Conservation (phyloP, 2,329 filamentous ascomycete species). For the Ceratocystis eucalypticola region DNA sequence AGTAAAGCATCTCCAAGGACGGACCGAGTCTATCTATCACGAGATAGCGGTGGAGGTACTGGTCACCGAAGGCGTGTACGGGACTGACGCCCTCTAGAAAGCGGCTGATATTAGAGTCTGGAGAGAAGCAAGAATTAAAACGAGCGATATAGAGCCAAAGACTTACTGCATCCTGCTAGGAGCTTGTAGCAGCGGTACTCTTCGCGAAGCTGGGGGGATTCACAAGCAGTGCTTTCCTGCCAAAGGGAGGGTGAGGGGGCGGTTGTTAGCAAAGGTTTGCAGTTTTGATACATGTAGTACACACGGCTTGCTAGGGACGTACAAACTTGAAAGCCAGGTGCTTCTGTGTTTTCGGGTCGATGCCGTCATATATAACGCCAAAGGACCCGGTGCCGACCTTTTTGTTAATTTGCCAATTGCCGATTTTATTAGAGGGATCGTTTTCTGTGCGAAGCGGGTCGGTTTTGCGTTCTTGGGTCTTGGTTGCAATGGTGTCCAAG, state of each 20-base stretch:
- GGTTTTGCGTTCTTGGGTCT: neutral
- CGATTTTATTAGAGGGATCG: neutral
- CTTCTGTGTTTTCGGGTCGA: neutral
- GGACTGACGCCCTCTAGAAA: constrained; percentile 12
- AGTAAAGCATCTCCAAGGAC: constrained; percentile 17
- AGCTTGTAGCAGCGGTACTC: constrained; percentile 16
- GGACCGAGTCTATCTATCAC: constrained; percentile 16
- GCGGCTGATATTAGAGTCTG: neutral
- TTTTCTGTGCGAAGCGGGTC: neutral
- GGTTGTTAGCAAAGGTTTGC: neutral
- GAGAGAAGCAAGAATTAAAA: too few species aligned
- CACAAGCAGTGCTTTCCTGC: constrained; percentile 11
- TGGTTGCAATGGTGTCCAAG: constrained; percentile 9
- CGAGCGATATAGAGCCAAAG: neutral
- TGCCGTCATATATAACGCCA: constrained; percentile 17
- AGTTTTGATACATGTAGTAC: neutral
- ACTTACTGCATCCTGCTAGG: constrained; percentile 15
- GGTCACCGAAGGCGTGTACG: constrained; percentile 13
- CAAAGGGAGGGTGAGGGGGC: neutral
- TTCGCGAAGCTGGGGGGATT: constrained; percentile 17
- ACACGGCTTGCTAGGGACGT: neutral
- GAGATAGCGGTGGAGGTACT: constrained; percentile 16
- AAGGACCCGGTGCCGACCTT: constrained; percentile 18
- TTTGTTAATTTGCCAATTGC: constrained; percentile 2
- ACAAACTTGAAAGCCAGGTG: constrained; percentile 17